A percentile compares a stretch with the other conserved stretches of the same genome.
Conservation (phyloP, 805 yeast genomes). For the Teunomyces stri region DNA sequence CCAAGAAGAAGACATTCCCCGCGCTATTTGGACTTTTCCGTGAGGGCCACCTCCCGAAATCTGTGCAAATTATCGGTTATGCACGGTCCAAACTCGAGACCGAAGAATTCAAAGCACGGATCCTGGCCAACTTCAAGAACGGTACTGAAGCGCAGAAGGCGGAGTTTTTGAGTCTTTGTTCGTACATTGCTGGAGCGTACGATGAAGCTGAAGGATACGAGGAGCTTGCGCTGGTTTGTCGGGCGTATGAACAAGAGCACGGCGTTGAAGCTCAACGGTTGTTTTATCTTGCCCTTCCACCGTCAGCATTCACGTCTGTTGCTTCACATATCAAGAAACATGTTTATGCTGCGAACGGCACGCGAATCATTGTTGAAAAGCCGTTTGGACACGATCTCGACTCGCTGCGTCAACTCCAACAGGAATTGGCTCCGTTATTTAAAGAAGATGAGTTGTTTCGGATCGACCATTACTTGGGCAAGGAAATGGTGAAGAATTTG, state of each 20-base stretch:
- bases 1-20: conserved; percentile 93
- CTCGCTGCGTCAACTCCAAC: conserved; percentile 74
- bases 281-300: conserved; percentile 93
- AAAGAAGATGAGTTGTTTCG: conserved; percentile 88
- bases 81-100: conserved; percentile 77
- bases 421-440: conserved; percentile 78
- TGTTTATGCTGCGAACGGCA: conserved; percentile 65
- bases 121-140: conserved; percentile 61
- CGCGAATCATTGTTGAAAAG: conserved; percentile 89
- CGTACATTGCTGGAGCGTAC: conserved; percentile 77
- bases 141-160: conserved; percentile 41
- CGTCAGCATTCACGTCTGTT: conserved; percentile 82
- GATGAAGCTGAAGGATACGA: conserved; percentile 76
- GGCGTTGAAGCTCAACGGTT: conserved; percentile 67
- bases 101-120: conserved; percentile 66
- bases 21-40: conserved; percentile 69
- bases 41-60: conserved; percentile 69
- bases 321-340: conserved; percentile 67
- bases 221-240: conserved; percentile 53
- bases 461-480: conserved; percentile 96
- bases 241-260: conserved; percentile 53
- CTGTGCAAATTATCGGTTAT: conserved; percentile 81
- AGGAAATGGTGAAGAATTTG: conserved; percentile 95
- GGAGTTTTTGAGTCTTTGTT: conserved; percentile 62
- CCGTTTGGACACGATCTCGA: conserved; percentile 94